Percentiles rank a stretch among this genome's conserved stretches.
These are phyloP conservation scores for Punica granatum DNA, from an alignment of 345 rosid genomes.

Conservation along the genomic window DNA sequence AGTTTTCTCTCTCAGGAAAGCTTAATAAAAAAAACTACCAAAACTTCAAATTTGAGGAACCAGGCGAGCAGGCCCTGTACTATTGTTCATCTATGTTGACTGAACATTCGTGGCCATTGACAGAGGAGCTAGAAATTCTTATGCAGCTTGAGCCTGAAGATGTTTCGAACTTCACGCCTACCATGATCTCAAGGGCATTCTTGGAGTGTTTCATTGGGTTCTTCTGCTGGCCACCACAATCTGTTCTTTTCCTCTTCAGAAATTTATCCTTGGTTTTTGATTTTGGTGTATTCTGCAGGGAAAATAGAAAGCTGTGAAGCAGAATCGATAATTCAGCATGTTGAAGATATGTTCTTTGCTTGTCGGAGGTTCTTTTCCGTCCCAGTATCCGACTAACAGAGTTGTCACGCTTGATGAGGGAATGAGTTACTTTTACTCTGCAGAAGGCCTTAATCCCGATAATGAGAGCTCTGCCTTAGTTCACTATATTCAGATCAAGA, in stretches of 20 bases:
- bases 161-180: constrained; percentile 55
- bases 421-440: constrained; percentile 39
- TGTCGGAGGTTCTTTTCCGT: constrained; percentile 52
- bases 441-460: constrained; percentile 61
- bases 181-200: constrained; percentile 65
- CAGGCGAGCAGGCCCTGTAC: constrained; percentile 64
- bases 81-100: constrained; percentile 52
- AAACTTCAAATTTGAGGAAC: constrained; percentile 71
- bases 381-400: constrained; percentile 66
- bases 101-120: constrained; percentile 66
- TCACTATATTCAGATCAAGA: constrained; percentile 72
- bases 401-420: constrained; percentile 57
- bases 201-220: constrained; percentile 75
- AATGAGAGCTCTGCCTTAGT: constrained; percentile 75
- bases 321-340: constrained; percentile 45
- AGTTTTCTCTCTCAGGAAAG: constrained; percentile 42
- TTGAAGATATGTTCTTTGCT: constrained; percentile 56
- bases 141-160: constrained; percentile 46
- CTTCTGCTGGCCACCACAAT: constrained; percentile 11
- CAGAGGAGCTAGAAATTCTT: constrained; percentile 58
- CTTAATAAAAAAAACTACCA: constrained; percentile 54
- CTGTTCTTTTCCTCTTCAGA: background rate
- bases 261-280: background rate
- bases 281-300: constrained; percentile 29
- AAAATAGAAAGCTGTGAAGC: constrained; percentile 62